phyloP scores from a whole-genome alignment of 148 eudicot genomes.

The Chenopodium quinoa region DNA sequence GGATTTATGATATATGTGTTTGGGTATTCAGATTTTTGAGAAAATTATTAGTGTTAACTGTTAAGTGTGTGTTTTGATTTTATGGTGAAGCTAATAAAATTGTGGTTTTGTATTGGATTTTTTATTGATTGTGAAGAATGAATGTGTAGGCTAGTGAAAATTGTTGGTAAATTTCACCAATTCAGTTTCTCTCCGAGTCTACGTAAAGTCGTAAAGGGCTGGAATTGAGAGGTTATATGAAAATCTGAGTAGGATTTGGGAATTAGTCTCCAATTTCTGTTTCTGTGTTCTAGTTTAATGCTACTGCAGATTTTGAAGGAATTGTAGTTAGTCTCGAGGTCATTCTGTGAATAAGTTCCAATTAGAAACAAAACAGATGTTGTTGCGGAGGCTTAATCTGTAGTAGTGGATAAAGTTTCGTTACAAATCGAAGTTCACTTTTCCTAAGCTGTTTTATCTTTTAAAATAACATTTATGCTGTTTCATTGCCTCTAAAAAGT shows the following conservation, averaged over 20 bases:
- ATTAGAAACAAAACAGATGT: neutral
- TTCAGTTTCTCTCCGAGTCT: neutral
- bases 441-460: too few species aligned
- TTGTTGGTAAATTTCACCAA: neutral
- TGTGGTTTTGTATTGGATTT: neutral
- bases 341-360: neutral
- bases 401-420: neutral
- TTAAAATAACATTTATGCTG: neutral
- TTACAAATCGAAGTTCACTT: neutral
- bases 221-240: neutral
- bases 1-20: neutral
- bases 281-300: neutral
- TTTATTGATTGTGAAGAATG: neutral
- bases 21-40: neutral
- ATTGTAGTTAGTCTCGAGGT: too few species aligned
- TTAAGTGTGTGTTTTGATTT: neutral
- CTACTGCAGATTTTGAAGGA: neutral
- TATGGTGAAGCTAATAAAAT: neutral
- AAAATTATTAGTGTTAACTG: neutral
- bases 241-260: neutral
- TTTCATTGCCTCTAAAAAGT: neutral
- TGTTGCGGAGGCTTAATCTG: neutral
- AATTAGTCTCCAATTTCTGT: neutral
- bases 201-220: neutral
- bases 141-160: neutral